A percentile compares a stretch with the other conserved stretches of the same genome.
phyloP scores from a whole-genome alignment of 2,329 filamentous ascomycete species.

The Pseudogymnoascus sp. region DNA sequence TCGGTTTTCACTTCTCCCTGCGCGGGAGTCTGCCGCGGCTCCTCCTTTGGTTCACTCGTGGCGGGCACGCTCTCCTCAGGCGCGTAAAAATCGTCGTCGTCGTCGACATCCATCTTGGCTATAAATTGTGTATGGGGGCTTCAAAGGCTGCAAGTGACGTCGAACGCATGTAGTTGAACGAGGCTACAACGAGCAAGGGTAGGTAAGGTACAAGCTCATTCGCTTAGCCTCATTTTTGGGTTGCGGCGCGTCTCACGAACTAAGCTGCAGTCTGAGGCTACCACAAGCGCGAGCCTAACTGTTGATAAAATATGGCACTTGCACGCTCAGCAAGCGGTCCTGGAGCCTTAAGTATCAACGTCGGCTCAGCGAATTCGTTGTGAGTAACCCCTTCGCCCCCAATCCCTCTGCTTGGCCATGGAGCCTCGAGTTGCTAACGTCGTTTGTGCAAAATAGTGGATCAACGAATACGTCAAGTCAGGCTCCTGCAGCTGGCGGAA shows the following conservation, averaged over 20 bases:
- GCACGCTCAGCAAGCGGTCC: constrained; percentile 51
- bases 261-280: constrained; percentile 3
- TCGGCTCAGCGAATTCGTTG: constrained; percentile 48
- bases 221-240: constrained; percentile 15
- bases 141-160: constrained; percentile 7
- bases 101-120: constrained; percentile 53
- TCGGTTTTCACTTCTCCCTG: constrained; percentile 25
- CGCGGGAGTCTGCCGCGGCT: constrained; percentile 21
- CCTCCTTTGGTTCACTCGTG: constrained; percentile 15
- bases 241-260: constrained; percentile 11
- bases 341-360: constrained; percentile 55
- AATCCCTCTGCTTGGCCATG: not conserved
- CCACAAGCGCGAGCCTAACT: constrained; percentile 8
- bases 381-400: constrained; percentile 35
- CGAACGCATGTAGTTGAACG: constrained; percentile 4
- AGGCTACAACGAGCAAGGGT: constrained; percentile 11
- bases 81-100: constrained; percentile 59
- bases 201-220: not conserved
- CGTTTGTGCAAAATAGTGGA: constrained; percentile 20
- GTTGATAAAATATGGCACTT: constrained; percentile 24
- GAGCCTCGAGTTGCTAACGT: not conserved
- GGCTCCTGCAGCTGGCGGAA: constrained; percentile 24
- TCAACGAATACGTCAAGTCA: constrained; percentile 19
- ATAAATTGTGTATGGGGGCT: constrained; percentile 14
- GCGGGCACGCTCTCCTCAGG: constrained; percentile 43